A percentile compares a stretch with the other conserved stretches of the same genome.
These are phyloP conservation scores for Pachyrhizus erosus DNA, from an alignment of 306 rosid genomes.

Conservation along the genomic window DNA sequence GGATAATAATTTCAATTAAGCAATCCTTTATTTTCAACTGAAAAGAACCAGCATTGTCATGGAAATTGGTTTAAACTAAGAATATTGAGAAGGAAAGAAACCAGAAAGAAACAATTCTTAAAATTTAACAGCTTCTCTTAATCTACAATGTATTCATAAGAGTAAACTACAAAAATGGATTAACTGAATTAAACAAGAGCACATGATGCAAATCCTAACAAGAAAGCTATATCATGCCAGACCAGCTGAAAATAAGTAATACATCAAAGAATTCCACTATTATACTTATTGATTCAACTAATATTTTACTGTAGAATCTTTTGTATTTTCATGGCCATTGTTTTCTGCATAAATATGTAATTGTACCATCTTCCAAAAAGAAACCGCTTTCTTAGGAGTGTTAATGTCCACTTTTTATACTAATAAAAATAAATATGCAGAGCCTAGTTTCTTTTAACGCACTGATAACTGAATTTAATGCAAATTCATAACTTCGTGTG, in stretches of 20 bases:
- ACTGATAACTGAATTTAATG: slow-evolving; percentile 34
- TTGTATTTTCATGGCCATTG: not conserved
- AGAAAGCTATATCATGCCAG: slow-evolving; percentile 9
- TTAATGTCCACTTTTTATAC: not conserved
- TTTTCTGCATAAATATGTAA: slow-evolving; percentile 9
- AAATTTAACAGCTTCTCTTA: slow-evolving; percentile 22
- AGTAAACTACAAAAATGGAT: not conserved
- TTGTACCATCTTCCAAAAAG: slow-evolving; percentile 5
- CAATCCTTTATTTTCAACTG: no score
- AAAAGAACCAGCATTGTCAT: slow-evolving; percentile 35
- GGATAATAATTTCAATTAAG: no score
- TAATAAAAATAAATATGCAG: slow-evolving; percentile 1
- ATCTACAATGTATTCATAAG: not conserved
- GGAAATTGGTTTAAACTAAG: slow-evolving; percentile 2
- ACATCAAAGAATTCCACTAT: slow-evolving; percentile 12
- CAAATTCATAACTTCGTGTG: slow-evolving; percentile 3
- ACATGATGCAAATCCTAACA: not conserved
- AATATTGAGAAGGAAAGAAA: slow-evolving; percentile 5
- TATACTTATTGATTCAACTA: not conserved
- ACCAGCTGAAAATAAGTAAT: not conserved
- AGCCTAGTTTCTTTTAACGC: slow-evolving; percentile 7
- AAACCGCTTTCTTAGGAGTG: not conserved
- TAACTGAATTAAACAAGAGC: slow-evolving; percentile 13
- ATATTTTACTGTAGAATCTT: slow-evolving; percentile 21
- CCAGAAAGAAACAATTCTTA: not conserved